Evolutionary conservation across 495 filamentous ascomycete genomes (phyloP).

Genomic region (Penicillium salamii): DNA sequence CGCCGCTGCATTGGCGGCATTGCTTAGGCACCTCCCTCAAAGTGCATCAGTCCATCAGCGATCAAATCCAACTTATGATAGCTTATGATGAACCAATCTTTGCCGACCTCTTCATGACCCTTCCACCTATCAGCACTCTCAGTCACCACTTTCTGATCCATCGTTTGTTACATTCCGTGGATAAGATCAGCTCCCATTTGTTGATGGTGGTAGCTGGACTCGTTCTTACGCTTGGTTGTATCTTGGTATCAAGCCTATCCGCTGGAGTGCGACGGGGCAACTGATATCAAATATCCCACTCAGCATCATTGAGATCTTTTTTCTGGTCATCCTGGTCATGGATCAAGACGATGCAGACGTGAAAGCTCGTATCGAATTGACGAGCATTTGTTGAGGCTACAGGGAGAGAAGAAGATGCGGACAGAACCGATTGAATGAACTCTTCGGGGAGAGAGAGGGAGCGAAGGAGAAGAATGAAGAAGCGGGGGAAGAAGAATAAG

Average conservation of each 20-base stretch:
- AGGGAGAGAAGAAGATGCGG: too few relatives aligned
- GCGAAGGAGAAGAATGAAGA: too few relatives aligned
- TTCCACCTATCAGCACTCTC: not conserved
- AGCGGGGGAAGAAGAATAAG: too few relatives aligned
- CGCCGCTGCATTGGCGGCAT: too few relatives aligned
- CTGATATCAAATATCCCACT: too few relatives aligned
- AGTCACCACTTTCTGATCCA: constrained; percentile 10
- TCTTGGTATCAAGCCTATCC: constrained; percentile 32
- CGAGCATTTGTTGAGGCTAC: too few relatives aligned
- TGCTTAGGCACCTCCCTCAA: too few relatives aligned
- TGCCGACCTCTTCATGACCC: constrained; percentile 1
- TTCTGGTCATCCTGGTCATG: constrained; percentile 38
- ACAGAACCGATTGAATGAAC: too few relatives aligned
- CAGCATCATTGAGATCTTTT: constrained; percentile 39
- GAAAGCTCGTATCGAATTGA: constrained; percentile 17
- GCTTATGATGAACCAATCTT: constrained; percentile 22
- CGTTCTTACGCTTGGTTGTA: constrained; percentile 25
- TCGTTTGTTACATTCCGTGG: constrained; percentile 20
- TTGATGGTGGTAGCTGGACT: constrained; percentile 28
- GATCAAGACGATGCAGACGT: constrained; percentile 32
- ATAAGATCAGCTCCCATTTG: constrained; percentile 22
- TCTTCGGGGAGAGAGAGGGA: too few relatives aligned
- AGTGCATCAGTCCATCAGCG: constrained; percentile 24
- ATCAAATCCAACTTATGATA: constrained; percentile 19
- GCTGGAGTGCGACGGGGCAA: constrained; percentile 37